A percentile compares a stretch with the other conserved stretches of the same genome.
Conservation (phyloP, 257 asterid genomes). For the Coffea eugenioides region DNA sequence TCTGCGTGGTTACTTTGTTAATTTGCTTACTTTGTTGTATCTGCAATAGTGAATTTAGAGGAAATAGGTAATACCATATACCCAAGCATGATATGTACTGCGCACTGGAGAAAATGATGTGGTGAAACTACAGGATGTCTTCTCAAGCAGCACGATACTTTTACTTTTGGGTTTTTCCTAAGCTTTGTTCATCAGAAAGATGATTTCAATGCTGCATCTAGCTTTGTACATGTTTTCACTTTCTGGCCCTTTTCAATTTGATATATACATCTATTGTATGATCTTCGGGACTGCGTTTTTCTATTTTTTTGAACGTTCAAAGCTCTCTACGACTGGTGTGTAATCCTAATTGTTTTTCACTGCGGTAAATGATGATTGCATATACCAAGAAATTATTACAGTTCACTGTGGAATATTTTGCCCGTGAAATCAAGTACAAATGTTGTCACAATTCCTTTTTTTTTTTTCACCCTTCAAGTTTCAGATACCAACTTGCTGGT, state of each 20-base stretch:
- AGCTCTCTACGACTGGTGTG: background rate
- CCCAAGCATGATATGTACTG: constrained; percentile 3
- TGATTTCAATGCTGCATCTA: background rate
- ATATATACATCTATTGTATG: background rate
- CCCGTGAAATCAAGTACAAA: too few relatives aligned
- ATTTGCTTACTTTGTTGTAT: constrained; percentile 7
- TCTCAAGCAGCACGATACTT: background rate
- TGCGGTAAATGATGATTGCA: too few relatives aligned
- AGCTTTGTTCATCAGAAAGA: background rate
- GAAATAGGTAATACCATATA: background rate
- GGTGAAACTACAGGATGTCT: background rate
- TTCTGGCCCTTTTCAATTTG: background rate
- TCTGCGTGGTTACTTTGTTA: background rate
- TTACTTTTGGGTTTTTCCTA: background rate
- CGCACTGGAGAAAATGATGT: background rate
- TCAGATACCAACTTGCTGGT: too few relatives aligned
- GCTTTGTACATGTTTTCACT: background rate
- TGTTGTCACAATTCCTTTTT: too few relatives aligned
- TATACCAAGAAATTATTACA: too few relatives aligned
- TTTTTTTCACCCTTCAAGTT: too few relatives aligned
- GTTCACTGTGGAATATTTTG: too few relatives aligned
- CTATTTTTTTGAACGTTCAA: background rate
- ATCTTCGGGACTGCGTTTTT: background rate
- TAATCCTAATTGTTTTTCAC: too few relatives aligned
- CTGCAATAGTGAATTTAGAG: background rate